These are phyloP conservation scores for Fraxinus quadrangulata DNA, from an alignment of 257 asterid species.

Conservation along the genomic window DNA sequence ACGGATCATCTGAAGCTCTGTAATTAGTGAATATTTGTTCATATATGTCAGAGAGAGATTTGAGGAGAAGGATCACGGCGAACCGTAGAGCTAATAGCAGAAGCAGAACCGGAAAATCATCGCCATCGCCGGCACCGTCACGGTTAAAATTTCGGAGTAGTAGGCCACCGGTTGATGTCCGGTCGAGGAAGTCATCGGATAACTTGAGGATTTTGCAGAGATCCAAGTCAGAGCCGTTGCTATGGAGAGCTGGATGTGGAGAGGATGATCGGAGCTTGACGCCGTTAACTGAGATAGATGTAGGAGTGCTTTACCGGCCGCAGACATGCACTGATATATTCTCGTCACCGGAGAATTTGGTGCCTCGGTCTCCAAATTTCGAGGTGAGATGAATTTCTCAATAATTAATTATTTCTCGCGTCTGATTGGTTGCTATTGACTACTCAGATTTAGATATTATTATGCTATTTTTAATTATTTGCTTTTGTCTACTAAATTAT, in stretches of 20 bases:
- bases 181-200: constrained; percentile 26
- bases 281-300: constrained; percentile 21
- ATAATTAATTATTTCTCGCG: no score
- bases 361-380: constrained; percentile 35
- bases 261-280: constrained; percentile 21
- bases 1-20: not conserved
- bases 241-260: constrained; percentile 23
- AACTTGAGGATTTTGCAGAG: constrained; percentile 35
- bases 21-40: not conserved
- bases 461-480: not conserved
- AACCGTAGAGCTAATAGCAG: constrained; percentile 35
- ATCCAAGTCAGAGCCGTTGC: constrained; percentile 57
- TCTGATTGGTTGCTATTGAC: constrained; percentile 1
- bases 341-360: constrained; percentile 36
- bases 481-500: not conserved
- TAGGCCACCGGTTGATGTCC: constrained; percentile 15
- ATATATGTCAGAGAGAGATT: constrained; percentile 47
- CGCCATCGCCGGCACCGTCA: constrained; percentile 30
- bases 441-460: not conserved
- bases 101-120: constrained; percentile 25
- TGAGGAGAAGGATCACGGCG: constrained; percentile 40
- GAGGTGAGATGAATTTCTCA: constrained; percentile 32
- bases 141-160: constrained; percentile 23
- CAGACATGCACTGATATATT: constrained; percentile 51
- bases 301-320: constrained; percentile 49